A percentile compares a stretch with the other conserved stretches of the same genome.
These are phyloP conservation scores for Lepidium didymum DNA, from an alignment of 345 rosid species.

Conservation along the genomic window DNA sequence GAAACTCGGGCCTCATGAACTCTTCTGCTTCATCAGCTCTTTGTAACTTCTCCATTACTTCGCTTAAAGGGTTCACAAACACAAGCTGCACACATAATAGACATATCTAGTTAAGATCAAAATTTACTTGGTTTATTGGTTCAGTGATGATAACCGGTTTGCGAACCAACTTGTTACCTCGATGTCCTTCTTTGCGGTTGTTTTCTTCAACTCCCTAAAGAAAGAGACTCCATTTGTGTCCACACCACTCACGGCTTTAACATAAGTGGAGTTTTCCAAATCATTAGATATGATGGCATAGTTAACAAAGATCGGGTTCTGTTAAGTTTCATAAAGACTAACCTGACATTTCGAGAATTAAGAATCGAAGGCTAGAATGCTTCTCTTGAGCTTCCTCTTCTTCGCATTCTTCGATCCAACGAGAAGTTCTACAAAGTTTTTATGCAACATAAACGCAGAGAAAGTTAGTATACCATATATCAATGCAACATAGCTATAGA, in stretches of 20 bases:
- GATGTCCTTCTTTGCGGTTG: constrained; percentile 42
- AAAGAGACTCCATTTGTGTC: constrained; percentile 83
- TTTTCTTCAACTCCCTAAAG: constrained; percentile 55
- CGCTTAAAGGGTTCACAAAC: constrained; percentile 85
- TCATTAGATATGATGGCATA: neutral
- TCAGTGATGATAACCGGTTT: neutral
- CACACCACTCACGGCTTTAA: constrained; percentile 65
- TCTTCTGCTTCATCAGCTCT: constrained; percentile 44
- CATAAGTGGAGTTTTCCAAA: neutral
- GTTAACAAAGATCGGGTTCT: neutral
- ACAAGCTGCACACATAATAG: constrained; percentile 49
- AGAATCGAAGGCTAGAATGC: constrained; percentile 44
- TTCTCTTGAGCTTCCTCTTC: constrained; percentile 43
- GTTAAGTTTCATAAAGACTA: neutral
- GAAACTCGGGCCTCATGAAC: constrained; percentile 43
- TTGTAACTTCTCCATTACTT: constrained; percentile 78
- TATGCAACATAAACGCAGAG: neutral
- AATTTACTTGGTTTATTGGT: neutral
- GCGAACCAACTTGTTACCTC: constrained; percentile 38
- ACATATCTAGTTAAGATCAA: neutral
- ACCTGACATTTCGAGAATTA: constrained; percentile 79
- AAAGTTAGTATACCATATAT: neutral
- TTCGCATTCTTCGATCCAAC: constrained; percentile 87
- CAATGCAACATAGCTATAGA: neutral
- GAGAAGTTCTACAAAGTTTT: constrained; percentile 39